Base-by-base conservation (phyloP, 371 early-diverging fungal species). In the Zychaea mexicana region DNA sequence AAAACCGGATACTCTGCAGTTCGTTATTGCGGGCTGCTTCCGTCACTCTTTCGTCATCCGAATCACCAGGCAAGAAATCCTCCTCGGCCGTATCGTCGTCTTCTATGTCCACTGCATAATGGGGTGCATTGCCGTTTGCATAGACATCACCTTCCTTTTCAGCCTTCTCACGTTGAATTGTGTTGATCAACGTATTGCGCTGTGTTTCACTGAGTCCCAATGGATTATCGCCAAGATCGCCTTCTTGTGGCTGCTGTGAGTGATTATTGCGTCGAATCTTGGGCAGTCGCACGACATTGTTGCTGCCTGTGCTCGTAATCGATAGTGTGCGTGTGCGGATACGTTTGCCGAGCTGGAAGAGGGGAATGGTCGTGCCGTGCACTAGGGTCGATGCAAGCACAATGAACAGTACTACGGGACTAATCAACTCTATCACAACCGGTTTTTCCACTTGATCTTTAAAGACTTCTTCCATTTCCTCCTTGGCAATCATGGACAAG, bases 311-410 rank as follows among this genome's bases (percentile, higher is more conserved):
- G 61, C 80, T 79, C 0, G 83, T 68, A 24, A 82, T 78, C 0
- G 83, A 82, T 17, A 82, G 52, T 0, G 83, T 82, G 32, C 83
- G 73, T 2, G 83, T 78, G 26, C 78, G 72, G 47, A 82, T 79
- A 47, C 83, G 76, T n/a, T 78, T 82, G 39, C 83, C 83, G 30
- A 90, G 78, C 30, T 90, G 84, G 32, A 91, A 86, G 21, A 95
- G 57, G 12, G 93, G 92, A 6, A 94, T 88, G 0, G 94, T 91
- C 17, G 89, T 81, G 12, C 96, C 96, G 56, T 95, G 94, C 5
- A 92, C 86, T 12, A 94, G 61, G 0, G 92, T 85, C 28, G 94
- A 93, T 5, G 87, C 76, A 1, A 95, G 74, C 3, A 94, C 93
- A 33, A 94, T 66, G 54, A 92, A 92, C 15, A 82, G 72, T 2